Evolutionary conservation across 352 stramenopile species (phyloP).

Genomic region (Phytopythium montanum): DNA sequence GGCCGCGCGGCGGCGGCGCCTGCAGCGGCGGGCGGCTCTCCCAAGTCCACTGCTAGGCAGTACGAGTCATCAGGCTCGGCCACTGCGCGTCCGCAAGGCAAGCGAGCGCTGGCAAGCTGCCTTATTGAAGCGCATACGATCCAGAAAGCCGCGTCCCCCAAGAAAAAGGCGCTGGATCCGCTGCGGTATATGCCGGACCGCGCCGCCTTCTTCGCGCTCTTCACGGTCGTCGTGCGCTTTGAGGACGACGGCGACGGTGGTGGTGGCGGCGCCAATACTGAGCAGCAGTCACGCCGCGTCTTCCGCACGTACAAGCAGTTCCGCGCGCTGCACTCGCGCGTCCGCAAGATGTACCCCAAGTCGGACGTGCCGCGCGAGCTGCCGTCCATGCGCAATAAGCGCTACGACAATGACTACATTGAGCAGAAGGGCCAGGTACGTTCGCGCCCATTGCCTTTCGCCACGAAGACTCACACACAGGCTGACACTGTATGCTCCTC

Average conservation of each 20-base stretch:
- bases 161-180: constrained; percentile 70
- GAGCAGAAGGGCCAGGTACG: constrained; percentile 53
- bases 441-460: background rate
- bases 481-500: no score
- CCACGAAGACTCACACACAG: no score
- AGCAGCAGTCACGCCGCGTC: constrained; percentile 22
- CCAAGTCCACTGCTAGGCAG: background rate
- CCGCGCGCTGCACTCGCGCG: constrained; percentile 38
- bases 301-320: constrained; percentile 73
- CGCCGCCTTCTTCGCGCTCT: constrained; percentile 47
- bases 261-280: background rate
- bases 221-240: constrained; percentile 52
- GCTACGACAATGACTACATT: constrained; percentile 75
- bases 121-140: constrained; percentile 62
- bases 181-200: constrained; percentile 63
- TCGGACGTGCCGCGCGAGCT: constrained; percentile 56
- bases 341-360: constrained; percentile 74
- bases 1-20: background rate
- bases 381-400: constrained; percentile 64
- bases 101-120: constrained; percentile 31
- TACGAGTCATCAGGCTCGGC: background rate
- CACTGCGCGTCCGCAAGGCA: constrained; percentile 3
- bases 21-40: background rate
- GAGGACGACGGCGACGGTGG: constrained; percentile 25
- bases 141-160: constrained; percentile 52